Conservation (phyloP, 345 rosid genomes). For the Murraya paniculata region DNA sequence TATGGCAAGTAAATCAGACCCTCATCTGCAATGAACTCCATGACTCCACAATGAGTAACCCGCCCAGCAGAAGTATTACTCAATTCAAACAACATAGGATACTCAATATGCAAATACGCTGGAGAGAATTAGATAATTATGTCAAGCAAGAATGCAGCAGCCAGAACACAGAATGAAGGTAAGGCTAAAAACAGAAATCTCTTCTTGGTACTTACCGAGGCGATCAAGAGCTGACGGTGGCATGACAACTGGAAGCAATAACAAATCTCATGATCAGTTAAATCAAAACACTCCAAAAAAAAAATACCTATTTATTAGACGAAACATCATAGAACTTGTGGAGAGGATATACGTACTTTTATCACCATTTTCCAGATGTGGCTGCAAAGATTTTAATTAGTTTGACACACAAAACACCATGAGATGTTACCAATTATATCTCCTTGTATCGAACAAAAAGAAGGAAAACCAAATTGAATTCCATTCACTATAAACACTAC, state of each 20-base stretch:
- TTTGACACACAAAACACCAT: too few species aligned
- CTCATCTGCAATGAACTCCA: constrained; percentile 68
- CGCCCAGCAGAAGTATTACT: constrained; percentile 38
- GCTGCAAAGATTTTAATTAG: constrained; percentile 31
- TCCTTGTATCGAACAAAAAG: not conserved
- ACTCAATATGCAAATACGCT: constrained; percentile 62
- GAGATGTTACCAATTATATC: not conserved
- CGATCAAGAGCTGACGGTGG: constrained; percentile 74
- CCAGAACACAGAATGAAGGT: not conserved
- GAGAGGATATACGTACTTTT: constrained; percentile 38
- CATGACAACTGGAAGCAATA: constrained; percentile 52
- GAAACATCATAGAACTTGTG: not conserved
- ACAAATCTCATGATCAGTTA: not conserved
- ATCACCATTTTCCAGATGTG: constrained; percentile 67
- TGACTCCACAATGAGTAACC: constrained; percentile 59
- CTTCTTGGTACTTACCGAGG: constrained; percentile 54
- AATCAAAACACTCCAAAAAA: not conserved
- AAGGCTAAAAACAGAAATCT: not conserved
- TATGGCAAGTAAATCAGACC: constrained; percentile 58
- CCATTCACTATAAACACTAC: not conserved
- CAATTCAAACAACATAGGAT: constrained; percentile 61
- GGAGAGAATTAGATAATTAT: constrained; percentile 7
- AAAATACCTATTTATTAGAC: not conserved
- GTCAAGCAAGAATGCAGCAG: constrained; percentile 5
- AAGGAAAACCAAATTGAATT: not conserved